phyloP scores from a whole-genome alignment of 2,329 filamentous ascomycete genomes.

The Pseudopithomyces maydicus region DNA sequence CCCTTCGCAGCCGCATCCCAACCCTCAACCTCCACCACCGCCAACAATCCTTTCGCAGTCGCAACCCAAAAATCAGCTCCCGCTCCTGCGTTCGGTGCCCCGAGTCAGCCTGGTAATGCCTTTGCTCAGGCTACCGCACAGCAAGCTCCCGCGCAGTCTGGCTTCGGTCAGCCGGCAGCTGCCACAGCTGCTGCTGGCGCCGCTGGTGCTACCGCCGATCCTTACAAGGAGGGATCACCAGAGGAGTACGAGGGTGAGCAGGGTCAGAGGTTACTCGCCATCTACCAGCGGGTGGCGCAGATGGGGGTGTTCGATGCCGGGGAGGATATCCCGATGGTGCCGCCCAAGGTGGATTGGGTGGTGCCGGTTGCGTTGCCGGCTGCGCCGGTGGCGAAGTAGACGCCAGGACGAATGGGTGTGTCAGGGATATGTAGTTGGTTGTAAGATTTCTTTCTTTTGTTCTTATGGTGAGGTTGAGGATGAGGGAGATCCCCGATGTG shows the following conservation, averaged over 20 bases:
- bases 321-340: slow-evolving; percentile 74
- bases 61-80: slow-evolving; percentile 14
- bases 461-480: too few species aligned
- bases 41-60: slow-evolving; percentile 24
- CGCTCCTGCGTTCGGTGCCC: slow-evolving; percentile 21
- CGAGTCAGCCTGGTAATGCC: slow-evolving; percentile 13
- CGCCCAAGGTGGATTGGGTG: slow-evolving; percentile 78
- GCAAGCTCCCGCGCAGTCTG: slow-evolving; percentile 57
- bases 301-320: slow-evolving; percentile 71
- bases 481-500: too few species aligned
- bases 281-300: slow-evolving; percentile 68
- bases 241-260: slow-evolving; percentile 65
- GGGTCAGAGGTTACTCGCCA: slow-evolving; percentile 56
- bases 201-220: slow-evolving; percentile 32
- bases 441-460: too few species aligned
- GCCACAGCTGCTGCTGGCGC: slow-evolving; percentile 14
- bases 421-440: too few species aligned
- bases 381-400: neutral
- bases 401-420: too few species aligned
- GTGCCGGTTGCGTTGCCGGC: slow-evolving; percentile 14
- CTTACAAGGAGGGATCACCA: slow-evolving; percentile 64
- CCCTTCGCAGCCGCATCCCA: slow-evolving; percentile 22
- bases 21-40: slow-evolving; percentile 11
- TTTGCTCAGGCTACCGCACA: slow-evolving; percentile 16
- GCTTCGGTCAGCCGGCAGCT: slow-evolving; percentile 70